phyloP scores from a whole-genome alignment of 1,284 basidiomycete species.

The Ceratobasidium sp. region DNA sequence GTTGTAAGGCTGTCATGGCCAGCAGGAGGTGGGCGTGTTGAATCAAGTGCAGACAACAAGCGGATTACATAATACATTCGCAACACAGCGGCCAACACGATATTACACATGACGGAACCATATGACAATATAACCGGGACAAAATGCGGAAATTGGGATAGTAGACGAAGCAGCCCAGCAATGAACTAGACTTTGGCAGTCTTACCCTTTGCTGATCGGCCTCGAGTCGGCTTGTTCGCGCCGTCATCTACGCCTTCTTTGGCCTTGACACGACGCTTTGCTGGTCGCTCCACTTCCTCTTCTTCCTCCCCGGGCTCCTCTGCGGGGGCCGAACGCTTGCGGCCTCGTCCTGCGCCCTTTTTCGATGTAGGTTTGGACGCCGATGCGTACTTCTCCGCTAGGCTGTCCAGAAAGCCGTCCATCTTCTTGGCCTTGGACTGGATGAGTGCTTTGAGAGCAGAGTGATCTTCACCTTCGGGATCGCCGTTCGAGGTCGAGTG shows the following conservation, averaged over 20 bases:
- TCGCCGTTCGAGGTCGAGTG: conserved; percentile 51
- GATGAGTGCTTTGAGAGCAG: conserved; percentile 81
- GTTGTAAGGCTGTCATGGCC: conserved; percentile 26
- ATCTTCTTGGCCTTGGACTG: conserved; percentile 72
- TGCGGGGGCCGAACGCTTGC: conserved; percentile 58
- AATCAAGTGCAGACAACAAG: neutral
- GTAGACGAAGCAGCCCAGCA: neutral
- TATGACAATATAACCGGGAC: neutral
- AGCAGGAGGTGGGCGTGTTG: neutral
- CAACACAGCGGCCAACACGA: neutral
- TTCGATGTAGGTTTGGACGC: conserved; percentile 51
- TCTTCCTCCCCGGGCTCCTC: conserved; percentile 51
- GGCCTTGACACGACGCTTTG: conserved; percentile 30
- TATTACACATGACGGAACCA: neutral
- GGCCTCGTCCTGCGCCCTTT: conserved; percentile 56
- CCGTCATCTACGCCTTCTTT: conserved; percentile 15
- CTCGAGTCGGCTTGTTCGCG: conserved; percentile 13
- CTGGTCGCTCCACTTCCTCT: conserved; percentile 51
- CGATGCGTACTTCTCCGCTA: conserved; percentile 80
- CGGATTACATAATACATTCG: conserved; percentile 36
- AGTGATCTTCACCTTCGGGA: conserved; percentile 60
- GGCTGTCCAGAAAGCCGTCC: conserved; percentile 70
- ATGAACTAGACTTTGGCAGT: conserved; percentile 12
- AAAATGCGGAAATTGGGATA: neutral
- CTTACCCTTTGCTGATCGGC: conserved; percentile 25